Base-by-base conservation (phyloP, 78 protist genomes). In the Dictyostelium discoideum region DNA sequence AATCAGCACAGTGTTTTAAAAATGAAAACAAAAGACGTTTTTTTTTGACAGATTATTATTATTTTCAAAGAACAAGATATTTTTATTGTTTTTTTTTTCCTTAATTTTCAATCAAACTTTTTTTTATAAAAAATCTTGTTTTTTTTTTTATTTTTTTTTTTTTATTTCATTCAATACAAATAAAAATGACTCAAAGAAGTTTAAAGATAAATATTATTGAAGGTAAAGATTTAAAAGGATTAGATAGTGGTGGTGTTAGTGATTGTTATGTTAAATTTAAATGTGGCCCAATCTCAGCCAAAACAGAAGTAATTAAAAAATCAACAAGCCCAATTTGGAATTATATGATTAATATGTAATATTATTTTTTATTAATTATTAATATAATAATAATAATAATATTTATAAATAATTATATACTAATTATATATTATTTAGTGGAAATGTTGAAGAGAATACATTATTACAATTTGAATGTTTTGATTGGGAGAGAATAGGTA, bases 401-500 rank as follows among this genome's bases (percentile, higher is more conserved):
- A 82, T 32, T 24, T 5, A 42, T 42, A 5, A 42, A 5, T 9
- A 46, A 46, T 46, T 46, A 10, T 46, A 7, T 46, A 46, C 6
- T 46, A 10, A 10, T 46, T 46, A 46, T 46, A 7, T 10, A 46
- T 46, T 46, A 10, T 9, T 39, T 77, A 77, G 84, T 1, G 78
- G 65, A 9, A 1, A 10, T 3, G 85, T 76, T 73, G 85, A 57
- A 37, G 57, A 73, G 2, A 18, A n/a, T 37, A 54, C 79, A 32
- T 16, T n/a, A 11, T 46, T 86, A n/a, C 13, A 11, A n/a, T 77
- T 86, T 57, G 50, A 77, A 20, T 24, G 79, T n/a, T 57, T 32
- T 29, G 92, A 86, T 54, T 77, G 85, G 92, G 92, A 86, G 44
- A 73, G 92, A 76, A 39, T 86, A 60, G 92, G 92, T 5, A 13